Percentiles rank a stretch among this genome's conserved stretches.
Conservation (phyloP, 495 filamentous ascomycete genomes). For the Echria macrotheca region DNA sequence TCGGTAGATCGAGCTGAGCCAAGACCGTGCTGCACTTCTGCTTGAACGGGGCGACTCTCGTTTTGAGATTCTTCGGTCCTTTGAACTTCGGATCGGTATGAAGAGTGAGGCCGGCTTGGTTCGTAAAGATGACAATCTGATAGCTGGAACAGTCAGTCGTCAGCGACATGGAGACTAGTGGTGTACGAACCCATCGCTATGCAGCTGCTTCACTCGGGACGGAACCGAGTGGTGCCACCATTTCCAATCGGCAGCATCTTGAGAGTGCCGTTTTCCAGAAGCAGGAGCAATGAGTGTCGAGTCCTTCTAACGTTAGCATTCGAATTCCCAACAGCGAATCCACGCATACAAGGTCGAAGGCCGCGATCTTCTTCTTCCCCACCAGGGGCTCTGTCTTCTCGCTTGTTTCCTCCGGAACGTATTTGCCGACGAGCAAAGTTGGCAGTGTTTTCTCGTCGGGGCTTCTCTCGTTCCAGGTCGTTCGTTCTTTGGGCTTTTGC, state of each 20-base stretch:
- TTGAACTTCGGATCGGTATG: conserved; percentile 62
- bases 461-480: conserved; percentile 65
- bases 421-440: conserved; percentile 73
- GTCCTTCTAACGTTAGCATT: conserved; percentile 48
- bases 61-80: conserved; percentile 52
- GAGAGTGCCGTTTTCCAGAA: conserved; percentile 74
- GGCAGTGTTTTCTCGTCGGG: conserved; percentile 33
- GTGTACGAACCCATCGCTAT: conserved; percentile 58
- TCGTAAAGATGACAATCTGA: conserved; percentile 73
- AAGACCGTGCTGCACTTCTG: conserved; percentile 66
- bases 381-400: conserved; percentile 19
- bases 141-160: conserved; percentile 48
- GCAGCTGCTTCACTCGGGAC: conserved; percentile 54
- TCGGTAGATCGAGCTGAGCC: conserved; percentile 65
- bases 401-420: conserved; percentile 38
- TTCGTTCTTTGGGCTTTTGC: conserved; percentile 74
- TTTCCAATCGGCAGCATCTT: conserved; percentile 75
- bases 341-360: conserved; percentile 73
- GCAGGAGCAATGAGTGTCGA: conserved; percentile 76
- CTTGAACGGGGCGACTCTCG: conserved; percentile 71
- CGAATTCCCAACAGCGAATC: not conserved
- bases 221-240: conserved; percentile 86
- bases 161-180: not conserved
- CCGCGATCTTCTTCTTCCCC: conserved; percentile 62
- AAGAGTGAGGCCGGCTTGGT: conserved; percentile 76